Conservation (phyloP, 441 rosid genomes). For the Populus hybrid region DNA sequence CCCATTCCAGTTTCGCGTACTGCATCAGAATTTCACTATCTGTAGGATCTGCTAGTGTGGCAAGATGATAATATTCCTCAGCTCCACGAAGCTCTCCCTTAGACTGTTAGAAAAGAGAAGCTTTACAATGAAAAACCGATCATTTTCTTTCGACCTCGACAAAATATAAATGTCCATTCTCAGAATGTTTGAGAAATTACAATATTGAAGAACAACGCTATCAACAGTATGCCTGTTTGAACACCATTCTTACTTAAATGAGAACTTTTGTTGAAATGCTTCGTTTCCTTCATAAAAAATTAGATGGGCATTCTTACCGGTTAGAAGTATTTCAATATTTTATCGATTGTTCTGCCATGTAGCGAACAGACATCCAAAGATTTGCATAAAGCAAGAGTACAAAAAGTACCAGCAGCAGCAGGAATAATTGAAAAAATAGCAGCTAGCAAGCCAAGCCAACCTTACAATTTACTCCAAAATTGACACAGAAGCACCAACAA, state of each 20-base stretch:
- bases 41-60: constrained; percentile 63
- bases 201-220: not conserved
- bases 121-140: not conserved
- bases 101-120: constrained; percentile 32
- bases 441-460: not conserved
- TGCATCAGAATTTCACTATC: constrained; percentile 50
- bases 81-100: constrained; percentile 78
- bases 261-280: not conserved
- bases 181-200: not conserved
- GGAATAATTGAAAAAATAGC: not conserved
- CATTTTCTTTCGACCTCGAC: not conserved
- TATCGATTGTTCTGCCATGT: not conserved
- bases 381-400: not conserved
- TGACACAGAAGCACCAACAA: not conserved
- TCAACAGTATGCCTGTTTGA: not conserved
- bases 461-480: not conserved
- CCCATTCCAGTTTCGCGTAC: constrained; percentile 75
- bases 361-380: not conserved
- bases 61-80: constrained; percentile 65
- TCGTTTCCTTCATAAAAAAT: not conserved
- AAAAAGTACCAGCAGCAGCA: not conserved
- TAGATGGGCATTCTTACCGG: not conserved
- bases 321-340: not conserved
- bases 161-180: constrained; percentile 4
- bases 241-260: not conserved